A percentile compares a stretch with the other conserved stretches of the same genome.
Evolutionary conservation across 192 early-diverging fungal genomes (phyloP).

Genomic region (Neocallimastix lanati): DNA sequence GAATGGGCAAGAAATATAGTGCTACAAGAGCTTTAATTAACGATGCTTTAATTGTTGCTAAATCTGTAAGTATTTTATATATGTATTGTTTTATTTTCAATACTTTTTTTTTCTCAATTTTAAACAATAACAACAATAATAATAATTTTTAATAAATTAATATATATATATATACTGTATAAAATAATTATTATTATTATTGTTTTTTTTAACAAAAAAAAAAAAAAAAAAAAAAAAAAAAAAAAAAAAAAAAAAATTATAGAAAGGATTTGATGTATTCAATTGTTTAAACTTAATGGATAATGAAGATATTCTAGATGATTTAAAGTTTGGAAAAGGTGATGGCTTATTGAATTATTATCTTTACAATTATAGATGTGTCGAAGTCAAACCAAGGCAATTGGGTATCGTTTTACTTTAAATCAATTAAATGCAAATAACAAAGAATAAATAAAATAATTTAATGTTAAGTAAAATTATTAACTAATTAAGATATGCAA

Average conservation of each 20-base stretch:
- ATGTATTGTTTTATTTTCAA: background rate
- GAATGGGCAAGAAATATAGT: constrained; percentile 12
- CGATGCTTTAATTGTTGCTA: constrained; percentile 62
- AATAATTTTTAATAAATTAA: too few species aligned
- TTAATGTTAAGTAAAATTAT: too few species aligned
- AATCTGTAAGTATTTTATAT: constrained; percentile 15
- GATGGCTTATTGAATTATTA: constrained; percentile 93
- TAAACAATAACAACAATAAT: too few species aligned
- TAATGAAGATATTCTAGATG: constrained; percentile 58
- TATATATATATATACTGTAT: too few species aligned
- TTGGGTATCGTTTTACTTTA: constrained; percentile 86
- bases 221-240: too few species aligned
- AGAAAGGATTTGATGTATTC: constrained; percentile 77
- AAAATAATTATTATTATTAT: too few species aligned
- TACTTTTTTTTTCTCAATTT: too few species aligned
- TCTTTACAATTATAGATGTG: constrained; percentile 85
- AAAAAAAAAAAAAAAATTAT: too few species aligned
- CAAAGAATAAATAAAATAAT: too few species aligned
- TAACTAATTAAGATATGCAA: too few species aligned
- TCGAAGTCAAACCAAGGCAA: constrained; percentile 41
- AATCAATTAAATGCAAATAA: too few species aligned
- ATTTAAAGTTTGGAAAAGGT: constrained; percentile 81
- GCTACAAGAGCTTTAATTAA: constrained; percentile 28
- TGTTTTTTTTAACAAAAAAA: too few species aligned
- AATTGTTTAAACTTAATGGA: constrained; percentile 89